Base-by-base conservation (phyloP, 2,329 filamentous ascomycete species). In the Akanthomyces dipterigenus region DNA sequence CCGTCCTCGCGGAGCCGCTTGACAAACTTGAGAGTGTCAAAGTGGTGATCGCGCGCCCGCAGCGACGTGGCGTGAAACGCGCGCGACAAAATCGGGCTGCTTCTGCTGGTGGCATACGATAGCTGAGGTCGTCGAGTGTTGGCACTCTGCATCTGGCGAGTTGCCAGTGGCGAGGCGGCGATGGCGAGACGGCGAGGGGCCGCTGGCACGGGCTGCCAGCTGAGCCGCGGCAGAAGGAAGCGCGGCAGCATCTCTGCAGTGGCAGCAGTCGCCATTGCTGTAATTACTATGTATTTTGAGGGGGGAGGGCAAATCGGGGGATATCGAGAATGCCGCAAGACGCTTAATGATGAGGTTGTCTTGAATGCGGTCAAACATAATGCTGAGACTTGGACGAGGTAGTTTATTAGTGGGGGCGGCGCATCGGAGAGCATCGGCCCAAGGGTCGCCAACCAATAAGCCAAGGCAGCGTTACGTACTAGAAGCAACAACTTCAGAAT, bases 21-120 rank as follows among this genome's bases (percentile, higher is more conserved):
- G 43, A 99, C 93, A 72, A 99, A 96, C 77, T 96, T 97, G 64
- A 99, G 84, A 1, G 95, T 99, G 76, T 99, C 95, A 72, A 99
- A 99, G 75, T 99, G 93, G 75, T 99, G 95, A 70, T 97, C 93
- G 65, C 89, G 85, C 57, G 74, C 72, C 55, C 78, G 82, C 42
- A 76, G 69, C 1, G 67, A 60, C 1, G 90, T 88, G 40, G 86
- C 83, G 73, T 92, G 89, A 72, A 97, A 93, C 0, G 79, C 76
- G 63, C 81, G 75, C 49, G 71, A 71, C 3, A 69, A 55, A 26
- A 70, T 67, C 2, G 65, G 67, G 3, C 46, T 55, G n/a, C 51
- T 34, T 6, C 55, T 22, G 62, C 63, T 64, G 63, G 65, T 61
- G 42, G 64, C 42, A 50, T 60, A 11, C 66, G 67, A 38, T 67